Base-by-base conservation (phyloP, 169 alveolate species). In the Eimeria brunetti region DNA sequence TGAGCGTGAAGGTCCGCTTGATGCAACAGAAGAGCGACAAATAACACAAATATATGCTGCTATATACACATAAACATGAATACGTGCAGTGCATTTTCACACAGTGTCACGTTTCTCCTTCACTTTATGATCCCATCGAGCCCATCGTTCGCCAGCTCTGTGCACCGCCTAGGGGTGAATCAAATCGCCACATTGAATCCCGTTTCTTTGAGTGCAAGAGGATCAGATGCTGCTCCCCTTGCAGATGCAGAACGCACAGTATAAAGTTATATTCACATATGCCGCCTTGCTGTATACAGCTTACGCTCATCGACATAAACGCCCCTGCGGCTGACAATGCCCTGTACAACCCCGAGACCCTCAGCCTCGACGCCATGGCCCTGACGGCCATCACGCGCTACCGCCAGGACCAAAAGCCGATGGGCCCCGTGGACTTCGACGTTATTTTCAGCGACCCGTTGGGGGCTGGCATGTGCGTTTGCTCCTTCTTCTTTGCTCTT, bases 401-500 rank as follows among this genome's bases (percentile, higher is more conserved):
- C 51, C 95, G 89, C 33, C 49, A 67, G 33, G 95, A 89, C 62
- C 78, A 71, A 30, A 24, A 38, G 51, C 81, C 83, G n/a, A 49
- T 73, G 27, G 88, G 83, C 60, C 95, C 95, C 20, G 51, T 89
- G 18, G 95, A 89, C 80, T 89, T 71, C 51, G 76, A 49, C 62
- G 67, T 89, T 41, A 30, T 53, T n/a, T 89, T 89, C 78, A 89
- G 51, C 36, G 95, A 89, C 33, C 95, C 95, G 1, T 38, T 89
- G 95, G 95, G 95, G 44, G 89, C 75, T 24, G 89, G 95, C 11
- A 89, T 75, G 95, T 89, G 51, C 38, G 95, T 64, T 36, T 44
- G 75, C 41, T 64, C 11, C 41, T 64, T 64, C 41, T 27, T 11
- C 49, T 69, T 1, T 69, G 78, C 58, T 51, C 58, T 33, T 6